Base-by-base conservation (phyloP, 495 filamentous ascomycete species). In the Tuber melanosporum region DNA sequence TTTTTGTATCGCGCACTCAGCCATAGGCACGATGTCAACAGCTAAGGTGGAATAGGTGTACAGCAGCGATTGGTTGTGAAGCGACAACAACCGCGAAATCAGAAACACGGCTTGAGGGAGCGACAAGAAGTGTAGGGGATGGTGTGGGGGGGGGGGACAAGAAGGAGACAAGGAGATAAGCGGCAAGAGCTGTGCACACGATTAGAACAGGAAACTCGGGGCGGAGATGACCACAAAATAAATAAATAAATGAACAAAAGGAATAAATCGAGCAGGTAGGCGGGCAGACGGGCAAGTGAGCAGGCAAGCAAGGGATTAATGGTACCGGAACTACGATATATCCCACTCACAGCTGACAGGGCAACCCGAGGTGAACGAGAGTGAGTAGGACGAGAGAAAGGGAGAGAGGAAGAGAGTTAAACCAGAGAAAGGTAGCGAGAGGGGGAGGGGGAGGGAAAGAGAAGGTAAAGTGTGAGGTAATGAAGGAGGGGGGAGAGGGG, bases 21-120 rank as follows among this genome's bases (percentile, higher is more conserved):
- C 76, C 78, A 46, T 78, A 62, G 78, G 42, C 77, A 76, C 77
- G 62, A 80, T 74, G 49, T 74, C 74, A 46, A 73, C 74, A 76
- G 46, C 46, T 72, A 45, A 66, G 77, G 74, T 72, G 74, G 46
- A 75, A 57, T 47, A 71, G 77, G 78, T 76, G 73, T 76, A 80
- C 78, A 26, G 57, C 70, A 76, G 78, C 73, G 78, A 80, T 79
- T 79, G 78, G 78, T 41, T 71, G 43, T 71, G 44, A 44, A 62
- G 57, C 72, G 77, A 49, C 71, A 71, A 76, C 78, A 46, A 80
- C 66, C 52, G 52, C 32, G n/a, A 62, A 62, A 62, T 62, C 52
- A 62, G 52, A 62, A 62, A 62, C 52, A 62, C 52, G 52, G 52
- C 52, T 62, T 32, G 52, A 32, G 52, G n/a, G 52, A 26, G 52